Conservation (phyloP, 2,329 filamentous ascomycete species). For the Botrytis galanthina region DNA sequence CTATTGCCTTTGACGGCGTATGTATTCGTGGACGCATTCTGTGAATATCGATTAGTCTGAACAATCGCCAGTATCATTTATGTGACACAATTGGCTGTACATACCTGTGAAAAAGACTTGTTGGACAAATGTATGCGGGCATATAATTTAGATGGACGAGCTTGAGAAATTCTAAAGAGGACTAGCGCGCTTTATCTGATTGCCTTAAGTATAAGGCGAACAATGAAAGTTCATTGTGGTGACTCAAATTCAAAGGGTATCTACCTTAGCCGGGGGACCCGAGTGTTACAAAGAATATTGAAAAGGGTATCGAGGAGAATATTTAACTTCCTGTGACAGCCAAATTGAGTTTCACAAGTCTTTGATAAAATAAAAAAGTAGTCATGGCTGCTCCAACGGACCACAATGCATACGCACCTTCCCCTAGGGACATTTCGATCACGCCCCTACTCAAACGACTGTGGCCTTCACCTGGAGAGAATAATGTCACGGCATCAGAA, state of each 20-base stretch:
- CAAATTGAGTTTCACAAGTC: neutral
- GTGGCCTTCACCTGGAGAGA: constrained; percentile 54
- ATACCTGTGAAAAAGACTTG: constrained; percentile 22
- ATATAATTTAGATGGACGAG: constrained; percentile 13
- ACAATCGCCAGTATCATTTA: neutral
- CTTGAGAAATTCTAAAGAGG: constrained; percentile 31
- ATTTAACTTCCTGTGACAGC: neutral
- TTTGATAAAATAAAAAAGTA: constrained; percentile 1
- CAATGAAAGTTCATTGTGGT: neutral
- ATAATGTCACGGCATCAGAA: constrained; percentile 67
- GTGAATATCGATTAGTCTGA: constrained; percentile 5
- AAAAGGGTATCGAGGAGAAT: neutral
- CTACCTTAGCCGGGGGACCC: neutral
- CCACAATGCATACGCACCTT: constrained; percentile 25
- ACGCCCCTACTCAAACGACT: constrained; percentile 71
- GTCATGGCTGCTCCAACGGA: constrained; percentile 30
- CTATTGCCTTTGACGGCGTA: constrained; percentile 35
- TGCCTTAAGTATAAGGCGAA: constrained; percentile 8
- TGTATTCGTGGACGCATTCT: constrained; percentile 53
- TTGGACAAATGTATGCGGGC: neutral
- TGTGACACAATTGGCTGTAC: constrained; percentile 16
- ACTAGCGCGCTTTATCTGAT: constrained; percentile 20
- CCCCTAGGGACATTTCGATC: constrained; percentile 45
- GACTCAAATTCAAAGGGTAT: constrained; percentile 2
- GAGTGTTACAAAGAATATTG: constrained; percentile 4